Conservation (phyloP, 2,329 filamentous ascomycete genomes). For the Trichoderma gracile region DNA sequence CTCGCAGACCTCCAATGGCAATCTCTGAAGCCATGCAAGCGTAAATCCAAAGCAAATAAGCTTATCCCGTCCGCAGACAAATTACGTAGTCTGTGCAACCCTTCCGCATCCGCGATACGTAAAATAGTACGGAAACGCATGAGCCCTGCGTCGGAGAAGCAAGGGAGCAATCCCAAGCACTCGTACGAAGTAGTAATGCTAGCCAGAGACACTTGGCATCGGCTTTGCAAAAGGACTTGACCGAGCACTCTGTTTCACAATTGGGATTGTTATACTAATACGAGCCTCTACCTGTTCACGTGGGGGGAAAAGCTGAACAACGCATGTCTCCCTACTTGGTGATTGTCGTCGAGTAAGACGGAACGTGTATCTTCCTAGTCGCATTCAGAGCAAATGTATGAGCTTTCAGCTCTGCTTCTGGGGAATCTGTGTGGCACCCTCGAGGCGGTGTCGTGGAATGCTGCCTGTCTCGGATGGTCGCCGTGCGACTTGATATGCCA, state of each 20-base stretch:
- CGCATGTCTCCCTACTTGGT: too few species aligned
- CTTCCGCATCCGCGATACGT: background rate
- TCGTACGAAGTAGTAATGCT: too few species aligned
- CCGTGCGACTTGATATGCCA: background rate
- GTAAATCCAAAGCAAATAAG: background rate
- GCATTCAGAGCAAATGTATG: background rate
- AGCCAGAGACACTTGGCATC: background rate
- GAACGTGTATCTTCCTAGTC: too few species aligned
- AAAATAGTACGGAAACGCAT: too few species aligned
- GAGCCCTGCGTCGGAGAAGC: background rate
- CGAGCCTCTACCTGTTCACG: background rate
- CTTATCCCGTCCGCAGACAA: background rate
- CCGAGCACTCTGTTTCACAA: background rate
- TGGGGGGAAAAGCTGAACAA: background rate
- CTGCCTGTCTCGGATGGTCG: constrained; percentile 6
- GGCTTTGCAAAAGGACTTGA: background rate
- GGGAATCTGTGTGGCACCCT: background rate
- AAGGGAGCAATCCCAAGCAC: background rate
- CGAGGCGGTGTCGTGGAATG: constrained; percentile 12
- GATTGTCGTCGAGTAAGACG: too few species aligned
- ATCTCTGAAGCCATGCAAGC: background rate
- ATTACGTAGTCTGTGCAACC: constrained; percentile 16
- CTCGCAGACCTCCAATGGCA: background rate
- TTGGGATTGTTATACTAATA: background rate
- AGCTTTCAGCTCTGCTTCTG: background rate